These are phyloP conservation scores for Ustilago xerochloae DNA, from an alignment of 1,284 basidiomycete species.

Conservation along the genomic window DNA sequence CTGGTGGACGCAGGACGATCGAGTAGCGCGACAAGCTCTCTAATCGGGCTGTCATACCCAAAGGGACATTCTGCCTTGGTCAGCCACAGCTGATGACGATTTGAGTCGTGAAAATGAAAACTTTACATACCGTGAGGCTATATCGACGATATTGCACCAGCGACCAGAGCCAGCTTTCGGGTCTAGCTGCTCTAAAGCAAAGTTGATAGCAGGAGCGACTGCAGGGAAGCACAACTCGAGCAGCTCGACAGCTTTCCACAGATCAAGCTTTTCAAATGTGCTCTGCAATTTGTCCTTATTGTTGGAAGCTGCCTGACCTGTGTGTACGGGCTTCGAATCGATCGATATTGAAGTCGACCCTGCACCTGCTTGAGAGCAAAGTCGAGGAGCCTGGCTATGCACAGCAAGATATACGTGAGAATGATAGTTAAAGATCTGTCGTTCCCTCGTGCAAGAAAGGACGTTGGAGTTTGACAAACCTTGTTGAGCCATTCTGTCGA, in stretches of 20 bases:
- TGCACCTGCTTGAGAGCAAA: no score
- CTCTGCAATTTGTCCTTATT: background rate
- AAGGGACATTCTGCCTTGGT: background rate
- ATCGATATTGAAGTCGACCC: background rate
- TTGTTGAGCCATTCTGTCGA: no score
- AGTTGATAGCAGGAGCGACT: constrained; percentile 17
- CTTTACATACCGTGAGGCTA: constrained; percentile 11
- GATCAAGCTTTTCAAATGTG: background rate
- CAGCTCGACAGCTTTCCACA: constrained; percentile 6
- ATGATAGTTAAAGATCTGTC: no score
- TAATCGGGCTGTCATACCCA: constrained; percentile 15
- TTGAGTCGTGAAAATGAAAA: background rate
- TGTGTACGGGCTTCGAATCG: background rate
- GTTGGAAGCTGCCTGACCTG: background rate
- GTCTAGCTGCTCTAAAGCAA: constrained; percentile 5
- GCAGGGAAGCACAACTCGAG: constrained; percentile 24
- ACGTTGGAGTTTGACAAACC: no score
- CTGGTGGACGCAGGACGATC: background rate
- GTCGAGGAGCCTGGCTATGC: no score
- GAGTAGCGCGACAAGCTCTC: constrained; percentile 12
- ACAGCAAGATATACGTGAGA: no score
- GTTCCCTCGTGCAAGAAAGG: no score
- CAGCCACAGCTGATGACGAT: background rate
- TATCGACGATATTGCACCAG: background rate
- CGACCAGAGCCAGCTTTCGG: background rate